Conservation (phyloP, 2,329 filamentous ascomycete genomes). For the Colletotrichum truncatum region DNA sequence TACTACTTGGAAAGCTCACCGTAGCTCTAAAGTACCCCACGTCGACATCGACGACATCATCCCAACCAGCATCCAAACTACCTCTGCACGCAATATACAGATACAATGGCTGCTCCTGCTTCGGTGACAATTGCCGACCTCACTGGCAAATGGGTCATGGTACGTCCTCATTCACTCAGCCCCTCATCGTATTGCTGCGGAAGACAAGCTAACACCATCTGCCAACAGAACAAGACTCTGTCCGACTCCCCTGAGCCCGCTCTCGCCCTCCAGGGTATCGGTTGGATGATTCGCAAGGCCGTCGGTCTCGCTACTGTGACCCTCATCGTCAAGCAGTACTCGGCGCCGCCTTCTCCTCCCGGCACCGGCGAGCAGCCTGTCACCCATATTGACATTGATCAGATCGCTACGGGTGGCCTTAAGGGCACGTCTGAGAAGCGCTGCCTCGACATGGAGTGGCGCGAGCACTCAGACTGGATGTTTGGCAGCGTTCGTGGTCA, state of each 20-base stretch:
- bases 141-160: conserved; percentile 75
- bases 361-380: conserved; percentile 48
- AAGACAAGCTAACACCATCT: background rate
- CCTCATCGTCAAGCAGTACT: conserved; percentile 68
- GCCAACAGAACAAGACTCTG: conserved; percentile 74
- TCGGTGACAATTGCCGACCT: conserved; percentile 74
- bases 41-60: background rate
- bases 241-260: conserved; percentile 75
- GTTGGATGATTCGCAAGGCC: conserved; percentile 78
- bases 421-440: conserved; percentile 69
- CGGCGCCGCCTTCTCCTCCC: conserved; percentile 51
- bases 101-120: conserved; percentile 74
- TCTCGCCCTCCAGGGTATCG: conserved; percentile 76
- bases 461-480: conserved; percentile 79
- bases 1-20: background rate
- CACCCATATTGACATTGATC: conserved; percentile 76
- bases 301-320: conserved; percentile 76
- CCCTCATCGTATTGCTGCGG: background rate
- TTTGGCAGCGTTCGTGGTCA: conserved; percentile 77
- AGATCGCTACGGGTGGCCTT: conserved; percentile 76
- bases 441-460: conserved; percentile 59
- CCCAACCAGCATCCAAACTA: background rate
- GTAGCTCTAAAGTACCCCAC: background rate
- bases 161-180: conserved; percentile 51
- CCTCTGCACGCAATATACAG: background rate